These are phyloP conservation scores for Staphylotrichum longicolle DNA, from an alignment of 495 filamentous ascomycete species.

Conservation along the genomic window DNA sequence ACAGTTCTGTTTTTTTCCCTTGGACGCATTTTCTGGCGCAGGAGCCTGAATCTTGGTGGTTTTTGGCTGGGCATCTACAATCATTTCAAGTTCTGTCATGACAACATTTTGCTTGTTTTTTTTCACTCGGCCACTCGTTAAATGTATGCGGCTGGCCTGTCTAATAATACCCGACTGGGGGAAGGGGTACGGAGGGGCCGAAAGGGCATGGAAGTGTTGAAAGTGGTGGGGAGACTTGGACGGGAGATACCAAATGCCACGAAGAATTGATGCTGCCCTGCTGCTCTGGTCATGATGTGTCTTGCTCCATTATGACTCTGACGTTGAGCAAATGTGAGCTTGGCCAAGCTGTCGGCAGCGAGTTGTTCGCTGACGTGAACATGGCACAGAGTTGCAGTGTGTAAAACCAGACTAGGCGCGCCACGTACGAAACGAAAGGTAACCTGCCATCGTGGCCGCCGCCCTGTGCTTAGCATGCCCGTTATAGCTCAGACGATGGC, in stretches of 20 bases:
- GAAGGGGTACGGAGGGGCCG: neutral
- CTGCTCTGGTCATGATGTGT: too few relatives aligned
- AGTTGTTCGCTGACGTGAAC: too few relatives aligned
- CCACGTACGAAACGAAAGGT: too few relatives aligned
- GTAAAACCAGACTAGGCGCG: too few relatives aligned
- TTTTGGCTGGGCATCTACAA: conserved; percentile 3
- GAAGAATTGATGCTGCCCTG: too few relatives aligned
- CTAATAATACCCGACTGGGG: conserved; percentile 8
- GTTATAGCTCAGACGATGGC: too few relatives aligned
- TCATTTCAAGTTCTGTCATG: conserved; percentile 8
- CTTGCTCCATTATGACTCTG: too few relatives aligned
- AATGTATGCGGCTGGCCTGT: neutral
- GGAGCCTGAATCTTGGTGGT: neutral
- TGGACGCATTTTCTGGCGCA: conserved; percentile 4
- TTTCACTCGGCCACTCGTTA: conserved; percentile 7
- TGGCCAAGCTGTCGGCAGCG: too few relatives aligned
- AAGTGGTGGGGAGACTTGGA: neutral
- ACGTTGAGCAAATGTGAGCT: too few relatives aligned
- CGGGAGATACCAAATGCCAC: neutral
- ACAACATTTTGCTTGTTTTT: neutral
- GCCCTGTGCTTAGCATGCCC: too few relatives aligned
- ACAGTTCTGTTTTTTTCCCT: neutral
- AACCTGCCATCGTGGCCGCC: too few relatives aligned
- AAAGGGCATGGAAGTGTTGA: neutral
- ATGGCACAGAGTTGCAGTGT: too few relatives aligned